phyloP scores from a whole-genome alignment of 2,329 filamentous ascomycete species.

The Cordyceps fumosorosea region DNA sequence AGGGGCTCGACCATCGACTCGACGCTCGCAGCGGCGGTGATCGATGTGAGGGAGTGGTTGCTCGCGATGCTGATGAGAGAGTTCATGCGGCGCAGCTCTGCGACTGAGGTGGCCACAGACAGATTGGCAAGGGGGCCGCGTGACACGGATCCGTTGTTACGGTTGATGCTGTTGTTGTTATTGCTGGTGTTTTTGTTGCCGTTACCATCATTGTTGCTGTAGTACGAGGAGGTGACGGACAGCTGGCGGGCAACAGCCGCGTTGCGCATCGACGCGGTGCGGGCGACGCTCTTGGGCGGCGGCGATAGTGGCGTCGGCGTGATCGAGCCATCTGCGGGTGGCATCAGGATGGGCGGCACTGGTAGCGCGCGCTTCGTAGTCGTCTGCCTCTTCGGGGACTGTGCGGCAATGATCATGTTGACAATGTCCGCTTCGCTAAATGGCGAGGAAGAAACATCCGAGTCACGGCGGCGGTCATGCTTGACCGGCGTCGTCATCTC shows the following conservation, averaged over 20 bases:
- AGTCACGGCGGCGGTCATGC: not conserved
- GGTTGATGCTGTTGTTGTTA: not conserved
- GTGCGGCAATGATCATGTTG: constrained; percentile 22
- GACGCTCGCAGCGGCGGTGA: constrained; percentile 30
- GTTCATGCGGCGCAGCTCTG: constrained; percentile 52
- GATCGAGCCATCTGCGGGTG: constrained; percentile 22
- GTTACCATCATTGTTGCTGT: constrained; percentile 9
- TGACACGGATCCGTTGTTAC: not conserved
- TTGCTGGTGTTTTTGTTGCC: constrained; percentile 7
- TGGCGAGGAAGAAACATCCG: constrained; percentile 23
- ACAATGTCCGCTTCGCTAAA: constrained; percentile 30
- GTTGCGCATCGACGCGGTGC: not conserved
- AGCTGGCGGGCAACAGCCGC: constrained; percentile 3
- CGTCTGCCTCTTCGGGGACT: constrained; percentile 1
- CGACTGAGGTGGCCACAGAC: constrained; percentile 36
- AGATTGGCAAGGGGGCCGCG: not conserved
- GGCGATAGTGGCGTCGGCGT: constrained; percentile 25
- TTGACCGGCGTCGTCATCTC: constrained; percentile 10
- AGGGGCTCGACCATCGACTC: constrained; percentile 10
- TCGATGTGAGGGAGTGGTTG: constrained; percentile 30
- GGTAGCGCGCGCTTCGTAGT: constrained; percentile 22
- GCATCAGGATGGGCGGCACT: constrained; percentile 20
- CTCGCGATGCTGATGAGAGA: constrained; percentile 42
- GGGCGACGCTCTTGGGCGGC: constrained; percentile 15
- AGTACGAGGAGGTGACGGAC: constrained; percentile 21